These are phyloP conservation scores for Omphalotus olearius DNA, from an alignment of 1,284 basidiomycete species.

Conservation along the genomic window DNA sequence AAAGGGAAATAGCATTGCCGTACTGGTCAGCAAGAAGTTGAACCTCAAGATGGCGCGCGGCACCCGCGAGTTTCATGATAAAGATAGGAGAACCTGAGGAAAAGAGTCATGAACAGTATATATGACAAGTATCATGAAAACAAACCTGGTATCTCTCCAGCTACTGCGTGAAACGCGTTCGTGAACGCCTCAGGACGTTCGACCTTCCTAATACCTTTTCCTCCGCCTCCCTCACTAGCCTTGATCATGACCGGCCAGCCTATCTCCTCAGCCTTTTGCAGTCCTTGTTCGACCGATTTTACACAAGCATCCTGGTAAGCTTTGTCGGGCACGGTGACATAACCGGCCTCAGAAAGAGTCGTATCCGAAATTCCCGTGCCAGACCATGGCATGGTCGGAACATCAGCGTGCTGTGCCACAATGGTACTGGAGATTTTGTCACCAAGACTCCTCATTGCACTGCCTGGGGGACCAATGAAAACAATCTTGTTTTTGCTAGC, in stretches of 20 bases:
- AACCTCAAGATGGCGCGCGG: slow-evolving; percentile 96
- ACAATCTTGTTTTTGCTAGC: slow-evolving; percentile 95
- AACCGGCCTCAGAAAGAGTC: slow-evolving; percentile 81
- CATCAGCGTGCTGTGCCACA: slow-evolving; percentile 94
- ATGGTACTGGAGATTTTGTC: slow-evolving; percentile 99
- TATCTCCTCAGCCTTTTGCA: slow-evolving; percentile 82
- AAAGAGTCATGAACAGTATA: slow-evolving; percentile 12
- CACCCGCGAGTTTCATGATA: slow-evolving; percentile 99
- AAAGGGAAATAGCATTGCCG: slow-evolving; percentile 98
- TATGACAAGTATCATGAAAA: slow-evolving; percentile 14
- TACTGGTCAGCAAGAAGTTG: slow-evolving; percentile 99
- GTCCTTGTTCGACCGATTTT: slow-evolving; percentile 84
- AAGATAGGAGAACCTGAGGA: slow-evolving; percentile 92
- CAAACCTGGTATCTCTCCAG: slow-evolving; percentile 93
- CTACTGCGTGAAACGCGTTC: slow-evolving; percentile 91
- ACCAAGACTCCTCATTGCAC: slow-evolving; percentile 97
- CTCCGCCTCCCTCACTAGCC: slow-evolving; percentile 98
- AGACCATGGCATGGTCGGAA: slow-evolving; percentile 99
- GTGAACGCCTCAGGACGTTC: slow-evolving; percentile 85
- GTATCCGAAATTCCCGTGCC: slow-evolving; percentile 94
- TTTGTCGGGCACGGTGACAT: slow-evolving; percentile 90
- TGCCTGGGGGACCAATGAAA: slow-evolving; percentile 98
- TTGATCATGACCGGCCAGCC: slow-evolving; percentile 99
- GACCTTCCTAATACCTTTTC: slow-evolving; percentile 97
- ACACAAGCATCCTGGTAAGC: slow-evolving; percentile 92